A percentile compares a stretch with the other conserved stretches of the same genome.
These are phyloP conservation scores for Calonectria pauciramosa DNA, from an alignment of 2,329 filamentous ascomycete species.

Conservation along the genomic window DNA sequence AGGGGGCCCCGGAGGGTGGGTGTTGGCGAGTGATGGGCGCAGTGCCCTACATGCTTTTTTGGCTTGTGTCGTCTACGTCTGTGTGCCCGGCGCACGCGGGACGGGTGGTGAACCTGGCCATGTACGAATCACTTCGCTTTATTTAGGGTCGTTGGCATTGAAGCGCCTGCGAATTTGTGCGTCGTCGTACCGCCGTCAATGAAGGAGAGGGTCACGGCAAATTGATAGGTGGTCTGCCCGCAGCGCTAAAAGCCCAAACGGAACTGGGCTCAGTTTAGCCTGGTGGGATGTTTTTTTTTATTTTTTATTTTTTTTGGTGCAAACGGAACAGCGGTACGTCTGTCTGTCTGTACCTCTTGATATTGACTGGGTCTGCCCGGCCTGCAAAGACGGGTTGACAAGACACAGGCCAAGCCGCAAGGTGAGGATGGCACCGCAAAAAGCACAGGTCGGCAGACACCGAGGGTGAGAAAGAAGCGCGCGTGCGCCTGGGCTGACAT, in stretches of 20 bases:
- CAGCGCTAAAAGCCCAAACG: constrained; percentile 37
- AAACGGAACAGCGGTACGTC: constrained; percentile 17
- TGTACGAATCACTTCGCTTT: constrained; percentile 15
- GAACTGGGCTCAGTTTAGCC: constrained; percentile 14
- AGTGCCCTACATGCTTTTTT: neutral
- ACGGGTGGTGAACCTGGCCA: constrained; percentile 3
- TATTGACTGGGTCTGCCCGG: constrained; percentile 28
- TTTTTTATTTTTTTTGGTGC: constrained; percentile 2
- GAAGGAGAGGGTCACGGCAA: constrained; percentile 35
- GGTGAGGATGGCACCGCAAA: neutral
- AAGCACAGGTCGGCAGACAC: constrained; percentile 21
- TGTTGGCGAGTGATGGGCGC: constrained; percentile 6
- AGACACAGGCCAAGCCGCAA: constrained; percentile 1
- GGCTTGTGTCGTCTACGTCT: neutral
- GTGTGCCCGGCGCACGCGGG: constrained; percentile 14
- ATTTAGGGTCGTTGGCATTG: neutral
- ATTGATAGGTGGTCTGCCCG: constrained; percentile 40
- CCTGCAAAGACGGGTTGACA: constrained; percentile 13
- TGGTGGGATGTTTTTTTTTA: neutral
- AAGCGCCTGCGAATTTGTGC: constrained; percentile 21
- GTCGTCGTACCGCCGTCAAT: constrained; percentile 13
- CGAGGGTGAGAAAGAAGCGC: constrained; percentile 25
- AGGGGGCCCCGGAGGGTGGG: constrained; percentile 24
- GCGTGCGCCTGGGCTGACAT: constrained; percentile 9
- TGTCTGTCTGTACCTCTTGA: neutral